Conservation (phyloP, 768 basidiomycete species). For the Trametes cubensis region DNA sequence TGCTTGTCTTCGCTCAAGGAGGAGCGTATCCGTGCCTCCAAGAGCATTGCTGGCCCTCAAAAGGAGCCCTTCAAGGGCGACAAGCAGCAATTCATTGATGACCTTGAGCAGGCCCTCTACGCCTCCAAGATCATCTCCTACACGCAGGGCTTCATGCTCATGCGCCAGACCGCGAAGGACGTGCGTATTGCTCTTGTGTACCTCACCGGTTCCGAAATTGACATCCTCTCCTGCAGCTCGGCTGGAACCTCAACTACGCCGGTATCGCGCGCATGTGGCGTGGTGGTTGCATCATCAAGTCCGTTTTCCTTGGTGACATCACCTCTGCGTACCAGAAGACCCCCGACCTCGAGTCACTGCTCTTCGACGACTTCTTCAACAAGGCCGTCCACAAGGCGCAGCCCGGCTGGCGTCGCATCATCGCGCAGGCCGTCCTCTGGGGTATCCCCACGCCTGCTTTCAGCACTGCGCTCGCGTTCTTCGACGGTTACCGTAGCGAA, state of each 20-base stretch:
- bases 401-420: constrained; percentile 96
- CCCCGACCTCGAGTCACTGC: constrained; percentile 80
- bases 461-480: constrained; percentile 97
- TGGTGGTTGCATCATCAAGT: constrained; percentile 98
- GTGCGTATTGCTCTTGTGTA: constrained; percentile 37
- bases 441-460: constrained; percentile 98
- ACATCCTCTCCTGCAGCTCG: constrained; percentile 48
- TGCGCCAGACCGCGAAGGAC: constrained; percentile 97
- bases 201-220: not conserved
- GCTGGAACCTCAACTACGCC: constrained; percentile 95
- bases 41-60: constrained; percentile 85
- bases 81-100: constrained; percentile 98
- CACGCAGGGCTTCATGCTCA: constrained; percentile 99
- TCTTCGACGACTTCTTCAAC: constrained; percentile 98
- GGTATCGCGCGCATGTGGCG: constrained; percentile 99
- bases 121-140: constrained; percentile 99
- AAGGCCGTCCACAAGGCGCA: constrained; percentile 94
- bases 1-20: constrained; percentile 97
- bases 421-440: constrained; percentile 96
- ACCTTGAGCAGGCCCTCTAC: constrained; percentile 98
- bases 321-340: constrained; percentile 89
- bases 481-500: constrained; percentile 97
- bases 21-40: constrained; percentile 93
- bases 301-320: constrained; percentile 92
- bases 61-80: constrained; percentile 94